Evolutionary conservation across 2,329 filamentous ascomycete species (phyloP).

Genomic region (Anthostomella pinea): DNA sequence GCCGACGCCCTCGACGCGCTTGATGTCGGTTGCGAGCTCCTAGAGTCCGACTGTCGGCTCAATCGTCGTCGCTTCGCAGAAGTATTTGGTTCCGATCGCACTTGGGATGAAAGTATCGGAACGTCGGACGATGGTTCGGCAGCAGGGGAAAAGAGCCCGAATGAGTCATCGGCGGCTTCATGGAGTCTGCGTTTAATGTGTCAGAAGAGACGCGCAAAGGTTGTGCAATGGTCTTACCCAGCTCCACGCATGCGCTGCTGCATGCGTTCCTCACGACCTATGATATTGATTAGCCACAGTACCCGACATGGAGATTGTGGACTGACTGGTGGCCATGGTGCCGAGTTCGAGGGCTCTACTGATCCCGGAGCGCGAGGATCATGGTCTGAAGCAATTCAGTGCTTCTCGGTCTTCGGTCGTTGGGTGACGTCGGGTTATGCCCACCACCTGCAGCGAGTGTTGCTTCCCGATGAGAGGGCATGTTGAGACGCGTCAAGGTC

Average conservation of each 20-base stretch:
- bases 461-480: too few relatives aligned
- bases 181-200: constrained; percentile 40
- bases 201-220: constrained; percentile 10
- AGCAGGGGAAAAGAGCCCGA: constrained; percentile 49
- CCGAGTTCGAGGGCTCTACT: background rate
- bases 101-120: constrained; percentile 17
- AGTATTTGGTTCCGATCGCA: constrained; percentile 44
- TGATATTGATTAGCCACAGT: constrained; percentile 7
- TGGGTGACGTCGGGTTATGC: too few relatives aligned
- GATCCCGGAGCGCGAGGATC: background rate
- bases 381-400: too few relatives aligned
- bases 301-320: background rate
- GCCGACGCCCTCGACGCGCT: constrained; percentile 17
- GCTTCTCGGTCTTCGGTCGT: too few relatives aligned
- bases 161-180: constrained; percentile 59
- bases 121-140: constrained; percentile 23
- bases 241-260: constrained; percentile 64
- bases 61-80: constrained; percentile 47
- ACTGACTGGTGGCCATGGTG: constrained; percentile 36
- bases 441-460: too few relatives aligned
- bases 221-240: constrained; percentile 43
- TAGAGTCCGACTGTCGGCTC: constrained; percentile 19
- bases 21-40: constrained; percentile 17
- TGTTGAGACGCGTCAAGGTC: constrained; percentile 11
- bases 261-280: constrained; percentile 60